These are phyloP conservation scores for Fusarium compactum DNA, from an alignment of 2,329 filamentous ascomycete genomes.

Conservation along the genomic window DNA sequence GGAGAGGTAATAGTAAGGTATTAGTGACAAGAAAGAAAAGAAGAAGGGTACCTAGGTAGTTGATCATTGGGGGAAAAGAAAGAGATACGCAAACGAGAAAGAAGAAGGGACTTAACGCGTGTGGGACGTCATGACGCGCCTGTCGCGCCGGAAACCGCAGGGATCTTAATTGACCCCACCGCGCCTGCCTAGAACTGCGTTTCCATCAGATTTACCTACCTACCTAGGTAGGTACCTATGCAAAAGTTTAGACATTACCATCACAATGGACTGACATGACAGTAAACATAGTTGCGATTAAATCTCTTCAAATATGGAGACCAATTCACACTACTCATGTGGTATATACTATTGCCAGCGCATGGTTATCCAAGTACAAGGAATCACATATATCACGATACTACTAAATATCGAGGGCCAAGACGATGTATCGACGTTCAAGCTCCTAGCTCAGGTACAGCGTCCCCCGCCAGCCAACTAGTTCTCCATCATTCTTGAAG, in stretches of 20 bases:
- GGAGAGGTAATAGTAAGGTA: neutral
- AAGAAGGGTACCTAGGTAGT: neutral
- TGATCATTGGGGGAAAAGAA: slow-evolving; percentile 10
- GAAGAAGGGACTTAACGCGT: slow-evolving; percentile 42
- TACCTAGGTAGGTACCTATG: neutral
- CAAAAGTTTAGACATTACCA: neutral
- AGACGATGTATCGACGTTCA: slow-evolving; percentile 58
- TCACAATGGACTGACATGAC: neutral
- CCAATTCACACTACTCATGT: neutral
- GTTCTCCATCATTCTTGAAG: slow-evolving; percentile 9
- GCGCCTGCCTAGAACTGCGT: slow-evolving; percentile 4
- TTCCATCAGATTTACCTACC: neutral
- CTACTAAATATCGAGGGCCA: neutral
- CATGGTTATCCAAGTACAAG: neutral
- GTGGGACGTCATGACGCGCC: slow-evolving; percentile 48
- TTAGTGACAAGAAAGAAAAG: neutral
- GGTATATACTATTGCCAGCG: neutral
- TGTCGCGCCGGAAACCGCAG: slow-evolving; percentile 43
- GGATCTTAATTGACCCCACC: slow-evolving; percentile 51
- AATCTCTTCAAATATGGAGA: neutral
- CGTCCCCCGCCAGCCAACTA: slow-evolving; percentile 45
- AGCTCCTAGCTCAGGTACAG: slow-evolving; percentile 51
- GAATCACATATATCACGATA: neutral
- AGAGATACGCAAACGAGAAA: slow-evolving; percentile 25
- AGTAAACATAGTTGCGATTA: neutral